Evolutionary conservation across 352 stramenopile species (phyloP), one percentile per base, ranked within the genome.

Genomic region (Globisporangium megalacanthum): DNA sequence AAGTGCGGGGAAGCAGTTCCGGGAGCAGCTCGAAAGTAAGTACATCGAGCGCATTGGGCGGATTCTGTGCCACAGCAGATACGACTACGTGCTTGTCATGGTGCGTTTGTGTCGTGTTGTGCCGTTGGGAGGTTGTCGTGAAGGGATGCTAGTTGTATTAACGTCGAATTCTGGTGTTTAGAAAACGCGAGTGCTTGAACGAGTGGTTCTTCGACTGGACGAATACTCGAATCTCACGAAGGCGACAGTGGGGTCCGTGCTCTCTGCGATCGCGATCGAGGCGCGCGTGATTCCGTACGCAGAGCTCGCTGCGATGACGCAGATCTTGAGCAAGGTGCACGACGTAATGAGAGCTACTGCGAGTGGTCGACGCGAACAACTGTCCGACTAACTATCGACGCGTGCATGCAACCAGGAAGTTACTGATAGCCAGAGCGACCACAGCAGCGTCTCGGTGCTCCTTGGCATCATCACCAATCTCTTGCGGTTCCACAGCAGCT

Each of bases 221-320:
- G 65, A 65, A 4, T 75, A 80, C 35, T 63, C 72, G 2, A 72
- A 87, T 11, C 56, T 83, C 35, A 69, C 75, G 4, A 78, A 82
- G 42, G 73, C 77, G 31, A 77, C 65, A 4, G 55, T 87, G 52
- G 63, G 76, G 14, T 85, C 77, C 17, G 75, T 87, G 42, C 64
- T 87, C 0, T 79, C 74, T 46, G 73, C 70, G 17, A 74, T 77
- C 35, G 75, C 77, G 4, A 83, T 87, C 20, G 77, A 87, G 78
- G 64, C 75, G 0, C 69, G 55, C 4, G 64, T 87, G n/a, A 70
- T 85, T 54, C 77, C 75, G n/a, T 82, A 73, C 52, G 61, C 49
- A 14, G 77, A 87, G 48, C 61, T 87, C 13, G 49, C 39, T 11
- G 63, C 70, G 35, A 71, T 85, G 13, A 62, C 61, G 31, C 47